Evolutionary conservation across 352 stramenopile genomes (phyloP), one percentile per base, ranked within the genome.

Genomic region (Phytophthora syringae): DNA sequence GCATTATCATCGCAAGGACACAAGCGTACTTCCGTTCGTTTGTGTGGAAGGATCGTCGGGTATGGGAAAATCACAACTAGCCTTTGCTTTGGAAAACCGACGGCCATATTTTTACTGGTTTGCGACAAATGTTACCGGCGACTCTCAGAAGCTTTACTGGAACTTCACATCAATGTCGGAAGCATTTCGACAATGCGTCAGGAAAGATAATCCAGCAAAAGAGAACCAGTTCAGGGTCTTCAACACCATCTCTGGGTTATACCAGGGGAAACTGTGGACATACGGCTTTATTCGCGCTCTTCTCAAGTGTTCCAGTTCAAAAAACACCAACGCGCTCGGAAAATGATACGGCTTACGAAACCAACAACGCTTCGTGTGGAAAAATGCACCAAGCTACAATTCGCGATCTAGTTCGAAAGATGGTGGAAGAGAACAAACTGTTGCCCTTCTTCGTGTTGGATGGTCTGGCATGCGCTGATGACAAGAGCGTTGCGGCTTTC

Each of bases 401-500:
- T 13, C 12, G 6, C 0, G 28, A 7, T 59, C 10, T 30, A 16
- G 4, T 50, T 22, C n/a, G n/a, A 9, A 18, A 28, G 21, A 49
- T 65, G 37, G 15, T 40, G 21, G n/a, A 43, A 30, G 24, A 54
- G 2, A 30, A 30, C 15, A 52, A 59, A 18, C 1, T 20, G 2
- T 15, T 65, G 7, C 48, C 58, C 2, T 65, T 65, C 39, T 65
- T 65, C 11, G 36, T 65, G 28, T 53, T 65, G 58, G 58, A 65
- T 24, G 58, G 59, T 32, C 34, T 53, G 57, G 21, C 47, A 11
- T 40, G 7, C 0, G 13, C 10, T 42, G 42, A 7, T 36, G 30
- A 52, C 24, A 58, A 40, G 59, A 70, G 61, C 21, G 5, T 55
- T 15, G 44, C 59, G 20, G 64, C 69, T 34, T 74, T 77, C 47